Percentiles rank a stretch among this genome's conserved stretches.
These are phyloP conservation scores for Delphinella strobiligena DNA, from an alignment of 2,329 filamentous ascomycete species.

Conservation along the genomic window DNA sequence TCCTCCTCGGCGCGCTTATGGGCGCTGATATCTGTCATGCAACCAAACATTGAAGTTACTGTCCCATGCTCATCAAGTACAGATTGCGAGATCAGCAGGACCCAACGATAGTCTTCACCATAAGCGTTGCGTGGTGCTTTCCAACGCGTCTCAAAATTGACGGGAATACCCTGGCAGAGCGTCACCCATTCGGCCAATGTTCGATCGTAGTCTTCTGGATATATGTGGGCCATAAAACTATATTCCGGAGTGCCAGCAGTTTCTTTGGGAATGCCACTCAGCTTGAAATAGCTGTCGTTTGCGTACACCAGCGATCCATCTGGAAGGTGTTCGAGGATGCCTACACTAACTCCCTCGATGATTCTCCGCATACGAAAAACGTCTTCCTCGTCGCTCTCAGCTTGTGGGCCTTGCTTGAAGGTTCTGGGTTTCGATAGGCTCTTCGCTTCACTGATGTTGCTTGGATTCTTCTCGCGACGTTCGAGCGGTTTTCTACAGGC, in stretches of 20 bases:
- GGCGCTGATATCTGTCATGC: constrained; percentile 22
- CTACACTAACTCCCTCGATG: constrained; percentile 9
- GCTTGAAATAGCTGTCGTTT: constrained; percentile 6
- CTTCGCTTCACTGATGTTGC: too few relatives aligned
- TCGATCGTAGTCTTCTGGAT: constrained; percentile 1
- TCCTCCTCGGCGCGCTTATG: constrained; percentile 25
- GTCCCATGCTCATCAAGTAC: constrained; percentile 11
- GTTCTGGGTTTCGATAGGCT: too few relatives aligned
- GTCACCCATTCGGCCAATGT: constrained; percentile 9
- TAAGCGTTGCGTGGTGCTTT: background rate
- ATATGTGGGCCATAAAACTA: too few relatives aligned
- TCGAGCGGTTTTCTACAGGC: too few relatives aligned
- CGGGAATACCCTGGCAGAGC: constrained; percentile 8
- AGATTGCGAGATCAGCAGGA: constrained; percentile 13
- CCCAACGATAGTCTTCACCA: constrained; percentile 12
- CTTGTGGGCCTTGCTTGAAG: too few relatives aligned
- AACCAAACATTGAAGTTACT: constrained; percentile 13
- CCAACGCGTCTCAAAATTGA: constrained; percentile 14
- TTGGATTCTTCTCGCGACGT: too few relatives aligned
- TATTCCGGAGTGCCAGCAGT: background rate
- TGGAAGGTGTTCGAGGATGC: constrained; percentile 9
- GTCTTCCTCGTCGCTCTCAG: constrained; percentile 6
- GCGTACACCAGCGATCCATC: constrained; percentile 7
- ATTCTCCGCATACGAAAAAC: constrained; percentile 8
- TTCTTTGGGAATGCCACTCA: too few relatives aligned